Evolutionary conservation across 2,329 filamentous ascomycete genomes (phyloP), one percentile per base, ranked within the genome.

Genomic region (Penicillium glabrum): DNA sequence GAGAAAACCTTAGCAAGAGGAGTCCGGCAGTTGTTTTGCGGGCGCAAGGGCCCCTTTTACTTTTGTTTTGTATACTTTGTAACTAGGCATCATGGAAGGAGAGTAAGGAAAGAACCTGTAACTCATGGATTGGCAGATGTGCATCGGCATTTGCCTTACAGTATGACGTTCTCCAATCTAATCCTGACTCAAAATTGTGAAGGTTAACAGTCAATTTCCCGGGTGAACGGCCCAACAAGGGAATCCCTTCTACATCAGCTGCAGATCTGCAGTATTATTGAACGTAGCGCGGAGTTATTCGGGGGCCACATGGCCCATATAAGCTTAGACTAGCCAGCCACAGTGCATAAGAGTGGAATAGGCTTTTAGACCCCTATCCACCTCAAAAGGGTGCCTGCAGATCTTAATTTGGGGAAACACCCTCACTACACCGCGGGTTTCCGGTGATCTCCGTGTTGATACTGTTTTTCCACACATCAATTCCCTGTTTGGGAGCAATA

Each of bases 301-400:
- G 53, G 58, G 46, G 16, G 23, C 33, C 46, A 41, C 45, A 26
- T 29, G 55, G 50, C 39, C 53, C 53, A 60, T 56, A 55, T 51
- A 60, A 60, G 58, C 60, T 58, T 35, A 45, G 51, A 26, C 51
- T 54, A 56, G 55, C 55, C 57, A 60, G 60, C 60, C 60, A 61
- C 21, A 46, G 39, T 19, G 37, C 53, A 23, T 19, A 33, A 56
- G 53, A 27, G 21, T 29, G 46, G 50, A 39, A 24, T 45, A 55
- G 46, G 39, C 51, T 51, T 35, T 51, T 47, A 44, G 33, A 33
- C 26, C 41, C 43, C 49, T 39, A 51, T 43, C 44, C 50, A 37
- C 46, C 24, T 27, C 10, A 10, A 23, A 51, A 45, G 33, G 49
- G 47, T 39, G 48, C 47, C 47, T 55, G 60, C 53, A 56, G 60